phyloP scores from a whole-genome alignment of 257 asterid species.

The Verbascum thapsus region DNA sequence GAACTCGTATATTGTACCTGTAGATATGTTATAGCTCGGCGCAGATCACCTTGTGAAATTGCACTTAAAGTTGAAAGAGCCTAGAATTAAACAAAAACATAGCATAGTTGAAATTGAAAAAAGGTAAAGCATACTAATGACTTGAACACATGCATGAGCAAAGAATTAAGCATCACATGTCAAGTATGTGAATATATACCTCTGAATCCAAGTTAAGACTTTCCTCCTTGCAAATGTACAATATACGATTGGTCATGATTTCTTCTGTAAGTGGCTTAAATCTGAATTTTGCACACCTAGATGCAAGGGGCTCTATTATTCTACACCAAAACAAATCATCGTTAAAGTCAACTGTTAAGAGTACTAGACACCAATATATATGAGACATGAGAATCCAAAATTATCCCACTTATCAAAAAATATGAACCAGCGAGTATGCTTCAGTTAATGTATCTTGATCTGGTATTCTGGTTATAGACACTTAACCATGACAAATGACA shows the following conservation, averaged over 20 bases:
- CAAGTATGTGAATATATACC: constrained; percentile 48
- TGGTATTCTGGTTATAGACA: not conserved
- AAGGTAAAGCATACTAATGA: not conserved
- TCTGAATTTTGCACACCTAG: constrained; percentile 97
- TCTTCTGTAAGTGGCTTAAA: constrained; percentile 96
- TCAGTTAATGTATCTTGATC: not conserved
- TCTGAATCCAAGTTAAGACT: constrained; percentile 83
- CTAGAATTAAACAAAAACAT: constrained; percentile 37
- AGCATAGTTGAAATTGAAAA: not conserved
- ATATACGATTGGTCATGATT: constrained; percentile 73
- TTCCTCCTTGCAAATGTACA: constrained; percentile 87
- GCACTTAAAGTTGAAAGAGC: constrained; percentile 88
- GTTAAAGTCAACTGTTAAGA: constrained; percentile 28
- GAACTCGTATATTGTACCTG: constrained; percentile 60
- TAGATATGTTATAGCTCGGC: constrained; percentile 90
- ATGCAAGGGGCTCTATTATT: constrained; percentile 96
- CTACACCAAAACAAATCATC: constrained; percentile 39
- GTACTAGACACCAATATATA: not conserved
- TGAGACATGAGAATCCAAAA: constrained; percentile 6
- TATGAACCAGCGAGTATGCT: not conserved
- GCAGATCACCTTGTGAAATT: constrained; percentile 94
- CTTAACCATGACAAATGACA: constrained; percentile 14
- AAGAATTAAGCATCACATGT: constrained; percentile 18
- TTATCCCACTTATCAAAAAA: constrained; percentile 19
- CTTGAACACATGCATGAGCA: constrained; percentile 19